Evolutionary conservation across 2,329 filamentous ascomycete genomes (phyloP), one percentile per base, ranked within the genome.

Genomic region (Ceratocystis cacaofunesta): DNA sequence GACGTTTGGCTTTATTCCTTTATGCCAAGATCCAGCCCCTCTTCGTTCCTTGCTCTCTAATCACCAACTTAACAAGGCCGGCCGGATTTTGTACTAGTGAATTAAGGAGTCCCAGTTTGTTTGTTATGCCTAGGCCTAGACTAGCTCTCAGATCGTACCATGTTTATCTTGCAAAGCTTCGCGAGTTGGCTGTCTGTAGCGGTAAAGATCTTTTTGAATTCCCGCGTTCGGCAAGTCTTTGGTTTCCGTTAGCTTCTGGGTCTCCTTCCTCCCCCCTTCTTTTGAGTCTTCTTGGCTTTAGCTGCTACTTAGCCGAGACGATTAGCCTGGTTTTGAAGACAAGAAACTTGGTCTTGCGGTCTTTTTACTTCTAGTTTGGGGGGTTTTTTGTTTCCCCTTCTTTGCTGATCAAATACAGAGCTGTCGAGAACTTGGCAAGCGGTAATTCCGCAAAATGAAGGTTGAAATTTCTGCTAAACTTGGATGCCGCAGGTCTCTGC

Each of bases 1-100:
- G 46, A 17, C 28, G 52, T 17, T 30, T 57, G 19, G 3, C n/a
- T 50, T 10, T 36, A 4, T 57, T 30, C 25, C 25, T 25, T 12
- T 17, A 17, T 28, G 52, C 52, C 52, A 57, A 57, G 52, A 57
- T 57, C 52, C 52, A 57, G 52, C 52, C 52, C 52, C 52, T 17
- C 30, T 28, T 22, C 25, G 12, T 50, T 22, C 46, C 46, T 50
- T 22, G n/a, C 17, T 48, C 17, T n/a, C 46, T n/a, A 25, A 50
- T n/a, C 5, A 25, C 46, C n/a, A 22, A 50, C 46, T 25, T 8
- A 2, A 4, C 17, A 22, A 25, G 17, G 46, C 6, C 46, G 12
- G 12, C 0, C 17, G 8, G 17, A 50, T 10, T 50, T 19, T 50
- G 19, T 41, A 41, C 10, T 15, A 41, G 10, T 41, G 36, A 12